Evolutionary conservation across 495 filamentous ascomycete species (phyloP).

Genomic region (Xylaria cubensis): DNA sequence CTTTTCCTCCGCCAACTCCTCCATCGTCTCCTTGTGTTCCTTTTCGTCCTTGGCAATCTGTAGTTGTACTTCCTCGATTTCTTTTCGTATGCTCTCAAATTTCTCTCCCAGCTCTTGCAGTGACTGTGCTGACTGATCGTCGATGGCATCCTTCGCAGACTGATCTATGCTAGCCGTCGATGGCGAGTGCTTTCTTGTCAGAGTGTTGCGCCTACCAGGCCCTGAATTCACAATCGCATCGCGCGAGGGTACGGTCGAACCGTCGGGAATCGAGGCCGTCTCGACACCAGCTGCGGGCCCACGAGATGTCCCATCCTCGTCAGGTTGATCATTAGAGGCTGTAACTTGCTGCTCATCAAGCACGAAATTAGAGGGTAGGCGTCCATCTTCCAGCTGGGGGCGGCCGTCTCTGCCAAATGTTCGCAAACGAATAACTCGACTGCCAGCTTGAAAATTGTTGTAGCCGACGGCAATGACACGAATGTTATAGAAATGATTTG

Average conservation of each 20-base stretch:
- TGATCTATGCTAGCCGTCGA: constrained; percentile 68
- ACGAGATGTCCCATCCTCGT: constrained; percentile 48
- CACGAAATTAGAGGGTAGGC: constrained; percentile 59
- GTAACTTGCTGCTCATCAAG: constrained; percentile 53
- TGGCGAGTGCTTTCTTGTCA: constrained; percentile 79
- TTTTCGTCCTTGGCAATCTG: constrained; percentile 68
- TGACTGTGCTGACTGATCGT: constrained; percentile 51
- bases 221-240: constrained; percentile 65
- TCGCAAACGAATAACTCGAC: constrained; percentile 79
- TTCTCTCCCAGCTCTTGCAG: constrained; percentile 68
- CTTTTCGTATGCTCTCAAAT: constrained; percentile 72
- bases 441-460: constrained; percentile 89
- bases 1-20: constrained; percentile 74
- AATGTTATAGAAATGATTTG: constrained; percentile 88
- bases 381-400: constrained; percentile 61
- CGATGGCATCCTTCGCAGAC: constrained; percentile 51
- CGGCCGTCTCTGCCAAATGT: constrained; percentile 63
- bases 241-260: constrained; percentile 61
- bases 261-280: constrained; percentile 59
- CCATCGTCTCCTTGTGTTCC: constrained; percentile 70
- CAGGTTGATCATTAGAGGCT: constrained; percentile 43
- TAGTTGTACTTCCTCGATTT: constrained; percentile 65
- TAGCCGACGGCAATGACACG: constrained; percentile 88
- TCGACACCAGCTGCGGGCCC: constrained; percentile 57
- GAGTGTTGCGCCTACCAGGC: constrained; percentile 67